Conservation (phyloP, 805 yeast species). For the Hanseniaspora pseudoguilliermondii region DNA sequence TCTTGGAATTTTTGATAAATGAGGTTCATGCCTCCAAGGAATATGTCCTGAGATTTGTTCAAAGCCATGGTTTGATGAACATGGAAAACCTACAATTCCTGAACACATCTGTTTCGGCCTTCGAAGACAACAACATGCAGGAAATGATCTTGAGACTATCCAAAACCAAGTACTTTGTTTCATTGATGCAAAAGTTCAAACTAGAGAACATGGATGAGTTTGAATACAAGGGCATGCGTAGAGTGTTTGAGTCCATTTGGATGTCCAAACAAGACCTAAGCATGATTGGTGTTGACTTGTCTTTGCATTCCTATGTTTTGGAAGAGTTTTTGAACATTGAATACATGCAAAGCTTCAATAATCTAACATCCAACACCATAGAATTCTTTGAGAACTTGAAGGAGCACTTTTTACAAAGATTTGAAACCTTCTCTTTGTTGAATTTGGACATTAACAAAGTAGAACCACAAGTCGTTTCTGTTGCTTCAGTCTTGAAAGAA, state of each 20-base stretch:
- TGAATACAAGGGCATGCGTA: constrained; percentile 26
- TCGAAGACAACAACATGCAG: constrained; percentile 20
- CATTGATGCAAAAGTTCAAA: constrained; percentile 18
- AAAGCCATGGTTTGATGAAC: constrained; percentile 26
- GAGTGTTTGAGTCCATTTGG: constrained; percentile 25
- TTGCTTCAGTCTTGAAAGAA: constrained; percentile 19
- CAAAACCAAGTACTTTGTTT: constrained; percentile 22
- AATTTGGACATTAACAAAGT: constrained; percentile 22
- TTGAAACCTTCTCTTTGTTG: constrained; percentile 21
- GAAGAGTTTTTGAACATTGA: constrained; percentile 29
- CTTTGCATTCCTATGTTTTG: constrained; percentile 27
- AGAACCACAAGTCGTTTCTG: constrained; percentile 21
- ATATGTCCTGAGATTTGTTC: constrained; percentile 25
- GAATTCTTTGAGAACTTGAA: constrained; percentile 25
- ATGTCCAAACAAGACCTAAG: constrained; percentile 21
- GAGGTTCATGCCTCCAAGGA: constrained; percentile 23
- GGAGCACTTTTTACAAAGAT: constrained; percentile 22
- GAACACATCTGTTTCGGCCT: constrained; percentile 19
- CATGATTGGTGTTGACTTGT: constrained; percentile 21
- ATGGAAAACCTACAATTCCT: constrained; percentile 24
- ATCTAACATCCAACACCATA: constrained; percentile 13
- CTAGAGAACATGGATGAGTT: constrained; percentile 15
- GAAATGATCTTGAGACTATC: constrained; percentile 21
- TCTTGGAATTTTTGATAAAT: constrained; percentile 26
- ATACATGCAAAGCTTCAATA: constrained; percentile 20